Evolutionary conservation across 2,329 filamentous ascomycete genomes (phyloP).

Genomic region (Penicillium sp.): DNA sequence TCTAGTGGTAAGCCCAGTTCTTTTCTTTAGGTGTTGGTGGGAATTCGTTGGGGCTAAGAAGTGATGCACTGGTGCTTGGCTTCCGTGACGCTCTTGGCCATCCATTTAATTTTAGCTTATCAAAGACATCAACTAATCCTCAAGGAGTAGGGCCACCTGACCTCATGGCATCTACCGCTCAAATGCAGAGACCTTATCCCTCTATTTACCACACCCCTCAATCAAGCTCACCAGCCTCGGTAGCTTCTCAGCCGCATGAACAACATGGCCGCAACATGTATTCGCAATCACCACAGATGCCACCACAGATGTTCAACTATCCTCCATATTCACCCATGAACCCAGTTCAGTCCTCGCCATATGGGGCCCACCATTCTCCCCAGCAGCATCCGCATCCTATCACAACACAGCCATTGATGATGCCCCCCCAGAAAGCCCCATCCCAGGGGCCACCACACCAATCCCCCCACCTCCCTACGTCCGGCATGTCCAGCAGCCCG

Average conservation of each 20-base stretch:
- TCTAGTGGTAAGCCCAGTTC: constrained; percentile 69
- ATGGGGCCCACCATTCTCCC: constrained; percentile 55
- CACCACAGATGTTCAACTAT: constrained; percentile 81
- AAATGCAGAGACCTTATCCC: constrained; percentile 73
- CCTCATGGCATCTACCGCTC: constrained; percentile 63
- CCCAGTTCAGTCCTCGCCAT: constrained; percentile 56
- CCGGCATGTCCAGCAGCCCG: constrained; percentile 63
- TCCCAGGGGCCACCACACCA: constrained; percentile 45
- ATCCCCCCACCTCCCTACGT: constrained; percentile 44
- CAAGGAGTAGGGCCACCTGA: constrained; percentile 67
- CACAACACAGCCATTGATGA: constrained; percentile 55
- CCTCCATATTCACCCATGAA: constrained; percentile 56
- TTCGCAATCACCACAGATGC: constrained; percentile 75
- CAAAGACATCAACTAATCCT: constrained; percentile 54
- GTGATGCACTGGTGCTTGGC: not conserved
- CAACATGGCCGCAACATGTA: constrained; percentile 82
- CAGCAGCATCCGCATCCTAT: constrained; percentile 60
- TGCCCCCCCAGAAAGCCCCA: constrained; percentile 46
- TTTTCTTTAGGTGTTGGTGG: constrained; percentile 47
- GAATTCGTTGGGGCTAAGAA: not conserved
- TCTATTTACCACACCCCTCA: constrained; percentile 95
- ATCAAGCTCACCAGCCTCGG: constrained; percentile 90
- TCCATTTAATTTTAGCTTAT: constrained; percentile 53
- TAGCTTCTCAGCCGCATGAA: constrained; percentile 86
- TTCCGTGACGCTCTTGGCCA: not conserved